A percentile compares a stretch with the other conserved stretches of the same genome.
These are phyloP conservation scores for Solanum lycopersicoides DNA, from an alignment of 257 asterid species.

Conservation along the genomic window DNA sequence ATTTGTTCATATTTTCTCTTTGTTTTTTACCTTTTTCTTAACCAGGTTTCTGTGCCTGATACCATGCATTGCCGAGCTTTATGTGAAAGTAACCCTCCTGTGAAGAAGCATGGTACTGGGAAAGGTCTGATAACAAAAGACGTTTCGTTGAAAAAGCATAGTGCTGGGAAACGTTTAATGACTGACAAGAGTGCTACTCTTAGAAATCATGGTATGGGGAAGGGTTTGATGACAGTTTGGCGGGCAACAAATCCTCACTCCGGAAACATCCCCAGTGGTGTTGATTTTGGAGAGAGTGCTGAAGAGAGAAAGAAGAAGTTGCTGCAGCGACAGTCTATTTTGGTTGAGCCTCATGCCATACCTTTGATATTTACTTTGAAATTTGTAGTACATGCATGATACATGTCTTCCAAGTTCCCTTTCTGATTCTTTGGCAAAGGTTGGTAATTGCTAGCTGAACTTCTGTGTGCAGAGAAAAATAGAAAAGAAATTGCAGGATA, in stretches of 20 bases:
- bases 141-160: constrained; percentile 31
- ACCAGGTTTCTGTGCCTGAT: constrained; percentile 38
- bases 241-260: constrained; percentile 27
- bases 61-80: constrained; percentile 26
- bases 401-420: background rate
- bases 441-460: background rate
- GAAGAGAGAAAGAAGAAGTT: constrained; percentile 51
- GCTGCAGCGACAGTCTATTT: constrained; percentile 45
- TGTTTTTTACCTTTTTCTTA: constrained; percentile 2
- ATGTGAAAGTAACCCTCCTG: constrained; percentile 14
- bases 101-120: constrained; percentile 48
- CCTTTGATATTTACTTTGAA: constrained; percentile 1
- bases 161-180: constrained; percentile 52
- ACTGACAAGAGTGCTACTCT: constrained; percentile 17
- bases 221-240: constrained; percentile 60
- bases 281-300: constrained; percentile 17
- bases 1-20: background rate
- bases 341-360: constrained; percentile 35
- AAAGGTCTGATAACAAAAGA: constrained; percentile 57
- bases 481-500: constrained; percentile 48
- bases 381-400: background rate
- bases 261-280: constrained; percentile 26
- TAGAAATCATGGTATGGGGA: constrained; percentile 49
- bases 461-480: constrained; percentile 51
- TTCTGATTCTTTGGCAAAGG: constrained; percentile 2